Base-by-base conservation (phyloP, 345 rosid species). In the Dovyalis caffra region DNA sequence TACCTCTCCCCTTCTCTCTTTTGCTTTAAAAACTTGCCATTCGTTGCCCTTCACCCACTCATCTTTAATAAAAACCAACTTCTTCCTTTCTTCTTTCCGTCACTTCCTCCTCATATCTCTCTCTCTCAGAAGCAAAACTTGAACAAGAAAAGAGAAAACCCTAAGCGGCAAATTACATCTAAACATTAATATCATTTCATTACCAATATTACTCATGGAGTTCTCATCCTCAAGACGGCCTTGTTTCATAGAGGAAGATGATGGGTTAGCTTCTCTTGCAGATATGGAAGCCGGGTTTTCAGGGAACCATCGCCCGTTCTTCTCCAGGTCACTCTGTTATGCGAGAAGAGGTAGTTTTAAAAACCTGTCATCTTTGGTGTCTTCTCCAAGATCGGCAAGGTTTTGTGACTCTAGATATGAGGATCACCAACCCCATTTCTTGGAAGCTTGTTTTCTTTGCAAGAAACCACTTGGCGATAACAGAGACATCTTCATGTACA, bases 401-500 rank as follows among this genome's bases (percentile, higher is more conserved):
- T 89, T 87, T 66, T 91, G 85, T 81, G 91, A 90, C 75, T 83
- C 90, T 23, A 86, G 94, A 81, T 86, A 57, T 64, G 93, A 90
- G 45, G 86, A 83, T 25, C 90, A 84, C 10, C 93, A 73, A 2
- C 89, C 92, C 74, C 83, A 89, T 78, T 92, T 87, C 86, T 47
- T 92, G 80, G 93, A 88, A 62, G 70, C 92, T n/a, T 92, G 97
- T 82, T 85, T 79, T 74, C 86, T 76, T 60, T 92, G 97, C 82
- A 89, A 87, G 85, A 92, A 89, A 51, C 90, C 85, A 1, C 87
- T 92, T 8, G 88, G 91, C 43, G 82, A 75, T 70, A 87, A 89
- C 90, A 84, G 79, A 73, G 97, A 92, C 85, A 92, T 92, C 88
- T 92, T 75, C 66, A 92, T 90, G 97, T 92, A 92, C 83, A 90